A percentile compares a stretch with the other conserved stretches of the same genome.
Conservation (phyloP, 768 basidiomycete species). For the Neoboletus magnificus region DNA sequence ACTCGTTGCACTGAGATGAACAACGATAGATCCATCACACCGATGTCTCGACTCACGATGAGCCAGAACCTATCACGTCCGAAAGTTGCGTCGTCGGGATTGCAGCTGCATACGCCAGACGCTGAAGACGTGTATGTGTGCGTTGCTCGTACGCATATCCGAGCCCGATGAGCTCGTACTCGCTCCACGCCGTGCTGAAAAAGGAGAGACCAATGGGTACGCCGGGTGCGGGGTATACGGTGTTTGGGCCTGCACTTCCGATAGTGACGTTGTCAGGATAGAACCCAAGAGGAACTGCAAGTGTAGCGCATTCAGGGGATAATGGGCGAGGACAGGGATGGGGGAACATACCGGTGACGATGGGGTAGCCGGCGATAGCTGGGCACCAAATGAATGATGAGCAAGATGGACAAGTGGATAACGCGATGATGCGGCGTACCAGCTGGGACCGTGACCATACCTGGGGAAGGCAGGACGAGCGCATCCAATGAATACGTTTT, state of each 20-base stretch:
- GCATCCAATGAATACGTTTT: conserved; percentile 46
- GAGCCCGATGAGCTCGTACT: conserved; percentile 38
- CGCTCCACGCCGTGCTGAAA: conserved; percentile 44
- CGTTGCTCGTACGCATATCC: conserved; percentile 52
- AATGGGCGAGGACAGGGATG: background rate
- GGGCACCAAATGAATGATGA: background rate
- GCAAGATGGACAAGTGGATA: background rate
- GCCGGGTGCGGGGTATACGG: conserved; percentile 36
- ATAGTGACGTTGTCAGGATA: conserved; percentile 32
- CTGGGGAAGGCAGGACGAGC: conserved; percentile 42
- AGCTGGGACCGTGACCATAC: conserved; percentile 18
- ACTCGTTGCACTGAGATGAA: background rate
- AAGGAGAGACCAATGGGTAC: conserved; percentile 42
- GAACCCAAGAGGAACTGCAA: conserved; percentile 39
- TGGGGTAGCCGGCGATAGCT: conserved; percentile 36
- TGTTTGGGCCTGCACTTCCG: conserved; percentile 34
- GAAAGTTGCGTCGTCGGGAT: conserved; percentile 52
- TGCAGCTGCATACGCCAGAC: conserved; percentile 49
- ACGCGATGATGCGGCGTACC: conserved; percentile 1
- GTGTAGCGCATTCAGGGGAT: background rate
- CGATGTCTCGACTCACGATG: background rate
- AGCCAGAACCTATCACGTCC: conserved; percentile 28
- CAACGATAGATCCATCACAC: background rate
- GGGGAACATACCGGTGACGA: conserved; percentile 27
- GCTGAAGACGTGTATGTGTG: conserved; percentile 48